Evolutionary conservation across 495 filamentous ascomycete genomes (phyloP), one percentile per base, ranked within the genome.

Genomic region (Aspergillus indologenus): DNA sequence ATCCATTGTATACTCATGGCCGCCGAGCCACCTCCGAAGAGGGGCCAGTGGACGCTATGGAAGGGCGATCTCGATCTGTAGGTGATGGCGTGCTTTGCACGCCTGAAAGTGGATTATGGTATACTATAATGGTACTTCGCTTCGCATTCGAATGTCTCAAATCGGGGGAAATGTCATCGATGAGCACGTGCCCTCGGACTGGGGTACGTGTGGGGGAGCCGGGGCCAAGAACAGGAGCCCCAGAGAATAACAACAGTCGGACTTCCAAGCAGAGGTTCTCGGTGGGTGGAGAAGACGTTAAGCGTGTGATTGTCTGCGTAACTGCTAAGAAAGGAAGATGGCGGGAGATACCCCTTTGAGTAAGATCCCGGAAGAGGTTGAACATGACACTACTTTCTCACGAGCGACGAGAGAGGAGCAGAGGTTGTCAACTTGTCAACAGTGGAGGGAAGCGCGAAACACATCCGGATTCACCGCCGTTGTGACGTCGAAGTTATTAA

Each of bases 1-100:
- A 73, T 65, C 49, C 54, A 59, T 51, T 40, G 60, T 55, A 61
- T 53, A 43, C 17, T 54, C 47, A 61, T 59, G 61, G 61, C 63
- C 59, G 53, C 53, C 61, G 61, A 59, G 61, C 70, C 71, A 45
- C 69, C 73, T 69, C 71, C 68, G 61, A 62, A 60, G 65, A 70
- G 65, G 70, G 65, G 64, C 52, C 61, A 64, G 57, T 53, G 19
- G 49, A 20, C 26, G 26, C 26, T 31, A 53, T 26, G 9, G 52
- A 53, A 46, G 61, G 64, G 31, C 71, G 57, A 18, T 22, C 40
- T 42, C 43, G 29, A 23, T 31, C 11, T 22, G 45, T 26, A 45
- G 24, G 45, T 6, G 44, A 34, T 29, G 22, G 14, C 17, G 31
- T 29, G 44, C 23, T 19, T 5, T 4, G 26, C 17, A 23, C 22